Conservation (phyloP, 2,329 filamentous ascomycete genomes). For the Trichoderma citrinoviride region DNA sequence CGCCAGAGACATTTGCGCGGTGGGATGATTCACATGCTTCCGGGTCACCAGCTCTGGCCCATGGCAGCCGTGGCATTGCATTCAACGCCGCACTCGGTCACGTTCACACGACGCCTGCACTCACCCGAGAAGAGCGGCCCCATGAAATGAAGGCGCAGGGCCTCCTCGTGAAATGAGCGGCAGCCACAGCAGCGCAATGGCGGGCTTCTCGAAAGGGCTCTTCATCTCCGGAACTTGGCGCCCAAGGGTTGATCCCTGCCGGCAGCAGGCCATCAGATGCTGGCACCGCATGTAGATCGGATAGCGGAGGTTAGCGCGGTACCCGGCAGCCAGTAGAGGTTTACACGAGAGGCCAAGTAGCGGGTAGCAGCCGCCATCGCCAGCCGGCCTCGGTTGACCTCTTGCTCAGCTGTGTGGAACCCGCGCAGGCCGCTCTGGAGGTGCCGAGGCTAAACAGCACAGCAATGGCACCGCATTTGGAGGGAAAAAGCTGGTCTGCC, state of each 20-base stretch:
- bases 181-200: slow-evolving; percentile 11
- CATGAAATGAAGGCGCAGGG: neutral
- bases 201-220: slow-evolving; percentile 19
- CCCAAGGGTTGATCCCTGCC: slow-evolving; percentile 4
- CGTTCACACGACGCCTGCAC: no score
- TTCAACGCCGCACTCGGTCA: neutral
- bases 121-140: neutral
- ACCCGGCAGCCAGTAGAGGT: neutral
- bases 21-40: neutral
- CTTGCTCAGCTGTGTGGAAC: slow-evolving; percentile 8
- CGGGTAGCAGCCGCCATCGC: slow-evolving; percentile 19
- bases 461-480: neutral
- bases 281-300: slow-evolving; percentile 1
- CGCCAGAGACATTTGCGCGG: no score
- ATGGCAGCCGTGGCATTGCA: neutral
- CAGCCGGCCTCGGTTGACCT: slow-evolving; percentile 25
- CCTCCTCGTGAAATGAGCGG: slow-evolving; percentile 4
- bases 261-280: slow-evolving; percentile 17
- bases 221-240: slow-evolving; percentile 22
- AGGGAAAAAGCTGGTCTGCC: slow-evolving; percentile 12
- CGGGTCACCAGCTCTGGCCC: neutral
- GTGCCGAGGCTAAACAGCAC: slow-evolving; percentile 11
- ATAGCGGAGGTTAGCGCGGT: slow-evolving; percentile 21
- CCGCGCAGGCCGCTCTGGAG: slow-evolving; percentile 1
- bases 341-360: neutral